Conservation (phyloP, 805 yeast species). For the Ogataea zsoltii region DNA sequence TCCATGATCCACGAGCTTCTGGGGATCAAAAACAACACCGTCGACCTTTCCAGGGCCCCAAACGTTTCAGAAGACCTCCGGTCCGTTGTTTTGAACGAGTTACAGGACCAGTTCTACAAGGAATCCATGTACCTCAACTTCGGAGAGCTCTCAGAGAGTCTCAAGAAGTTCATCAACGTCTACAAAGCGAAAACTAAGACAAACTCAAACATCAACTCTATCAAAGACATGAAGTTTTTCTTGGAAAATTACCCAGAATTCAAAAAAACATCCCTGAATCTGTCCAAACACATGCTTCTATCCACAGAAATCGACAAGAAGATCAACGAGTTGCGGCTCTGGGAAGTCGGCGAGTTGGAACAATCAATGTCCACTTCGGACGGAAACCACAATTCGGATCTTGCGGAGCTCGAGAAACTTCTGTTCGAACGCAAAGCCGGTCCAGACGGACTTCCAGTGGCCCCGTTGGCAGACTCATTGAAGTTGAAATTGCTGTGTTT, state of each 20-base stretch:
- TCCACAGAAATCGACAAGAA: constrained; percentile 82
- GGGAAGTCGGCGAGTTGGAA: constrained; percentile 89
- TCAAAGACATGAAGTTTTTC: constrained; percentile 87
- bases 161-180: constrained; percentile 79
- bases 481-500: constrained; percentile 74
- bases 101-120: constrained; percentile 73
- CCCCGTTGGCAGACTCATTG: constrained; percentile 48
- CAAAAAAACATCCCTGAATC: constrained; percentile 81
- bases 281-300: constrained; percentile 88
- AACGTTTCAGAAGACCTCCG: constrained; percentile 57
- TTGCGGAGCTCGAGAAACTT: constrained; percentile 54
- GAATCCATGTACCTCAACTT: constrained; percentile 87
- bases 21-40: constrained; percentile 80
- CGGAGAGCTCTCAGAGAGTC: constrained; percentile 89
- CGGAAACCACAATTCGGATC: constrained; percentile 50
- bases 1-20: constrained; percentile 94
- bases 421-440: constrained; percentile 37
- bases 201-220: constrained; percentile 68
- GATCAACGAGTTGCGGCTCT: constrained; percentile 62
- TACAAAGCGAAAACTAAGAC: constrained; percentile 81
- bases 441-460: constrained; percentile 20
- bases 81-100: constrained; percentile 65
- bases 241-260: constrained; percentile 94
- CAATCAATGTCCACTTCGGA: constrained; percentile 76
- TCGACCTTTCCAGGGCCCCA: constrained; percentile 58